Evolutionary conservation across 495 filamentous ascomycete species (phyloP).

Genomic region (Aspergillus carlsbadensis): DNA sequence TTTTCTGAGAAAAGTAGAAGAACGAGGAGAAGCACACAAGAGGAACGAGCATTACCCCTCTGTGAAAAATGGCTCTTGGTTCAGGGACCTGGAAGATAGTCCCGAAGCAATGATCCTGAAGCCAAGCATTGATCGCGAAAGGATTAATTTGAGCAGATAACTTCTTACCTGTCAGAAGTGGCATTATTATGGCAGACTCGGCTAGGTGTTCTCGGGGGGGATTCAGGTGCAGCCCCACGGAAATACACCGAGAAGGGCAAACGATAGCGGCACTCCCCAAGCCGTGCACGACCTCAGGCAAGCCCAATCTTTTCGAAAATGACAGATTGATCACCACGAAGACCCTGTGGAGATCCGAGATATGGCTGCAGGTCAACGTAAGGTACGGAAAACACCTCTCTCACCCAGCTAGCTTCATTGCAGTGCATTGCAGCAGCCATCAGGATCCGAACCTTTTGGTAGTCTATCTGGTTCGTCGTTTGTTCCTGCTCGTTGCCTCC

Average conservation of each 20-base stretch:
- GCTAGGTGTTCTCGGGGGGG: neutral
- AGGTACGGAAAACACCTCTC: slow-evolving; percentile 14
- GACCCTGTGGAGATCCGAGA: neutral
- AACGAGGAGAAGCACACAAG: neutral
- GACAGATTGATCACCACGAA: slow-evolving; percentile 2
- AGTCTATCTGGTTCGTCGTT: neutral
- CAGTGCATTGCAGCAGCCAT: slow-evolving; percentile 13
- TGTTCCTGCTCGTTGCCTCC: slow-evolving; percentile 8
- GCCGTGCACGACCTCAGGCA: neutral
- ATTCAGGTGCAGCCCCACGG: neutral
- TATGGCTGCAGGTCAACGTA: slow-evolving; percentile 13
- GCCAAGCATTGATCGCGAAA: slow-evolving; percentile 6
- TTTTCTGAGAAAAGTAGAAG: neutral
- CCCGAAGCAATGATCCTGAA: neutral
- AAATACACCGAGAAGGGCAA: neutral
- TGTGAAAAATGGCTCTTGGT: neutral
- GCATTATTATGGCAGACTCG: too few species aligned
- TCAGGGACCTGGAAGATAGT: neutral
- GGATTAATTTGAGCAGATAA: slow-evolving; percentile 3
- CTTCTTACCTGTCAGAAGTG: slow-evolving; percentile 12
- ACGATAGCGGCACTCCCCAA: neutral
- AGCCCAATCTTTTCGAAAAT: neutral
- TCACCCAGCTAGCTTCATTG: slow-evolving; percentile 4
- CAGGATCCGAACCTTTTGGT: neutral
- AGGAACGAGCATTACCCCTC: too few species aligned